A percentile compares a stretch with the other conserved stretches of the same genome.
phyloP scores from a whole-genome alignment of 164 flowering plant species.

The Aristolochia contorta region DNA sequence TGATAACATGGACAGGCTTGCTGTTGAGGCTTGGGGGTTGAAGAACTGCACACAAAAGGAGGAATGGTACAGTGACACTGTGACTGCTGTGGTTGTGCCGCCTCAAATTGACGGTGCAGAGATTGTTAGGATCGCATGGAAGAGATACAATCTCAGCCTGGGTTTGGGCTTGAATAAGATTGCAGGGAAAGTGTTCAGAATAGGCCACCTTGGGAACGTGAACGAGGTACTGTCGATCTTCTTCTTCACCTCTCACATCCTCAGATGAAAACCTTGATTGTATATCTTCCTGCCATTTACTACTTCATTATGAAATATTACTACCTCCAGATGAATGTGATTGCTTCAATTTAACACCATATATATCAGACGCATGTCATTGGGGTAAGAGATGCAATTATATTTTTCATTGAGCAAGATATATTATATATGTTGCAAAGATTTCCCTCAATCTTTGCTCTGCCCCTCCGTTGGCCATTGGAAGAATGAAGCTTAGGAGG shows the following conservation, averaged over 20 bases:
- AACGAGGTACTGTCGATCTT: constrained; percentile 51
- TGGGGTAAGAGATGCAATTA: too few species aligned
- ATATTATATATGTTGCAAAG: too few species aligned
- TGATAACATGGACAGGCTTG: constrained; percentile 50
- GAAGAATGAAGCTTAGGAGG: too few species aligned
- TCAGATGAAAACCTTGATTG: not conserved
- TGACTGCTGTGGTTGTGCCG: constrained; percentile 92
- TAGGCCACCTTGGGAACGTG: constrained; percentile 93
- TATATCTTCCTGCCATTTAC: not conserved
- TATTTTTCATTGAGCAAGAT: too few species aligned
- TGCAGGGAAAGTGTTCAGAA: constrained; percentile 96
- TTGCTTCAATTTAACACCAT: too few species aligned
- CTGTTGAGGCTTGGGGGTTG: constrained; percentile 98
- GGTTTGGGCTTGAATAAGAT: constrained; percentile 96
- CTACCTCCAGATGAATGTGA: too few species aligned
- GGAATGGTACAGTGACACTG: constrained; percentile 94
- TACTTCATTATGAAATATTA: too few species aligned
- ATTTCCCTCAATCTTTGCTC: too few species aligned
- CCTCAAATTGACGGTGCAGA: constrained; percentile 79
- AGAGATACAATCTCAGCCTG: constrained; percentile 86
- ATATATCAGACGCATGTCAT: too few species aligned
- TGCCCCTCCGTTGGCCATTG: too few species aligned
- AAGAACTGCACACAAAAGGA: constrained; percentile 89
- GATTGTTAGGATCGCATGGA: constrained; percentile 82
- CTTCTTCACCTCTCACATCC: not conserved